Evolutionary conservation across 257 asterid species (phyloP).

Genomic region (Coffea canephora): DNA sequence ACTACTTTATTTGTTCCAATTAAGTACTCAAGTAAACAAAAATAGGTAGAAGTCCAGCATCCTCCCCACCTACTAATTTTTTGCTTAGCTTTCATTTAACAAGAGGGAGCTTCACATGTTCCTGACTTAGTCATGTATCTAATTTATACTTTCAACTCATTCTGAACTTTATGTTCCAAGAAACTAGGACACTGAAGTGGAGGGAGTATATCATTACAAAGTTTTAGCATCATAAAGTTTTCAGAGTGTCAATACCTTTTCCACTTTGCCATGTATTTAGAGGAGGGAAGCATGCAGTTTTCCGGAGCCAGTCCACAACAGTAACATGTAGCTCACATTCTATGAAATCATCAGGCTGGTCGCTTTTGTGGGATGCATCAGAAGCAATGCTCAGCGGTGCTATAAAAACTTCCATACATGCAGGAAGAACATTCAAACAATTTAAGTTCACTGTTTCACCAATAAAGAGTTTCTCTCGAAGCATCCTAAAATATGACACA

Average conservation of each 20-base stretch:
- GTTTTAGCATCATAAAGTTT: not conserved
- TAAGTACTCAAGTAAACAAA: not conserved
- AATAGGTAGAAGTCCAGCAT: not conserved
- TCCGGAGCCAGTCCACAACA: constrained; percentile 72
- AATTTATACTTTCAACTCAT: not conserved
- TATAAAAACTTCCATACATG: constrained; percentile 63
- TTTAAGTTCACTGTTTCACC: constrained; percentile 61
- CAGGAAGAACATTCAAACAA: constrained; percentile 78
- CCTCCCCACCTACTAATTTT: not conserved
- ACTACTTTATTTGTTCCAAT: not conserved
- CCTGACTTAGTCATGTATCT: not conserved
- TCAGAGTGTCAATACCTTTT: constrained; percentile 55
- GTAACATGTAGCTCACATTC: constrained; percentile 51
- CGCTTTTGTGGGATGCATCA: constrained; percentile 26
- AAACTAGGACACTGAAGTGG: not conserved
- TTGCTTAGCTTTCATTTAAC: not conserved
- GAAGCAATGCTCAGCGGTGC: constrained; percentile 50
- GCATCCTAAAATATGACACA: constrained; percentile 45
- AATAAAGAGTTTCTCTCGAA: constrained; percentile 60
- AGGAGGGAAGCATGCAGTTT: constrained; percentile 63
- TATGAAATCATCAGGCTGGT: constrained; percentile 37
- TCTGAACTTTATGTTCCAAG: not conserved
- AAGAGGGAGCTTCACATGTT: not conserved
- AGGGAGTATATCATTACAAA: not conserved
- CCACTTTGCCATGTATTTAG: constrained; percentile 71